phyloP scores from a whole-genome alignment of 2,329 filamentous ascomycete species.

The Penicillium polonicum region DNA sequence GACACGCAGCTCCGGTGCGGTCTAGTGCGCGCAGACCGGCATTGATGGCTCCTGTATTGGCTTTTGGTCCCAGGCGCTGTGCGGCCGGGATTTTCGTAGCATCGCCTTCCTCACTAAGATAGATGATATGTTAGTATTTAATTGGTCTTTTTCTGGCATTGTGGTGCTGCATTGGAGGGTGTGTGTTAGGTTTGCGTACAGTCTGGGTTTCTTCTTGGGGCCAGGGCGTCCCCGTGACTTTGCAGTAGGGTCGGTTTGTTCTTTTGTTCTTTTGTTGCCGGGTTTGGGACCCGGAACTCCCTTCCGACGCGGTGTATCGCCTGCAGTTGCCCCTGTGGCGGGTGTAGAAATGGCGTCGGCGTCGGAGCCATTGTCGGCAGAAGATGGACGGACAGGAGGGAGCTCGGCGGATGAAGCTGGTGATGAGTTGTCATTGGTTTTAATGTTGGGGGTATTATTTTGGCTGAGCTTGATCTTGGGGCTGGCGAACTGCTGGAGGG shows the following conservation, averaged over 20 bases:
- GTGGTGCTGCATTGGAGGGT: not conserved
- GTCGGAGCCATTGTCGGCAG: slow-evolving; percentile 44
- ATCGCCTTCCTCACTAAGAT: slow-evolving; percentile 52
- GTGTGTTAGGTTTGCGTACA: slow-evolving; percentile 63
- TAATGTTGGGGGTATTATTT: slow-evolving; percentile 21
- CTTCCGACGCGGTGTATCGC: slow-evolving; percentile 67
- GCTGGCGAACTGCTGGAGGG: slow-evolving; percentile 37
- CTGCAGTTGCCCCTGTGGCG: slow-evolving; percentile 40
- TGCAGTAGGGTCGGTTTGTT: slow-evolving; percentile 47
- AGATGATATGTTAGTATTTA: not conserved
- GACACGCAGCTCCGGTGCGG: slow-evolving; percentile 84
- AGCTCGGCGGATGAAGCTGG: slow-evolving; percentile 39
- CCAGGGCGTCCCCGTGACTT: slow-evolving; percentile 80
- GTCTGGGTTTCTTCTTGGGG: slow-evolving; percentile 90
- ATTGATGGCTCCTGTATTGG: slow-evolving; percentile 96
- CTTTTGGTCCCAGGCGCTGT: slow-evolving; percentile 92
- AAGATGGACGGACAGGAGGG: slow-evolving; percentile 36
- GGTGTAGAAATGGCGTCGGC: slow-evolving; percentile 40
- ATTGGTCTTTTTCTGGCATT: not conserved
- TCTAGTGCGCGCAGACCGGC: slow-evolving; percentile 92
- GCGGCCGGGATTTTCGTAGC: slow-evolving; percentile 39
- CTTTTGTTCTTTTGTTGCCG: slow-evolving; percentile 56
- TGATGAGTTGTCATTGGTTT: slow-evolving; percentile 35
- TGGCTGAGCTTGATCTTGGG: slow-evolving; percentile 1
- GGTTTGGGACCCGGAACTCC: slow-evolving; percentile 68